These are phyloP conservation scores for Aspergillus asperescens DNA, from an alignment of 495 filamentous ascomycete species.

Conservation along the genomic window DNA sequence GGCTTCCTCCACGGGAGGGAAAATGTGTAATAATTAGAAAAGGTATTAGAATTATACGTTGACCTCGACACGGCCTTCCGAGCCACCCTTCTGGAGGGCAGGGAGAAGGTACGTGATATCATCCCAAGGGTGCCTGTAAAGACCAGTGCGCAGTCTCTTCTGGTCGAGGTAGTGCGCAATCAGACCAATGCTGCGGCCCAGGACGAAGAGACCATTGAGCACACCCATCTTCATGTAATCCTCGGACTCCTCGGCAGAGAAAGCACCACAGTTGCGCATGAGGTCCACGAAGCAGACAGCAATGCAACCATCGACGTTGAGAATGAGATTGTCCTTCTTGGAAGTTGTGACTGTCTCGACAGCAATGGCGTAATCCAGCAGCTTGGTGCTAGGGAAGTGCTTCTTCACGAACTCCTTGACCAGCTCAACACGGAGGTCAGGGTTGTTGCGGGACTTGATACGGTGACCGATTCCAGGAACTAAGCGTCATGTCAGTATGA, in stretches of 20 bases:
- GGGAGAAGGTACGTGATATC: constrained; percentile 96
- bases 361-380: constrained; percentile 96
- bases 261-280: constrained; percentile 95
- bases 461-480: constrained; percentile 97
- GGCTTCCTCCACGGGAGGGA: constrained; percentile 12
- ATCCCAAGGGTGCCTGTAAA: constrained; percentile 98
- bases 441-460: constrained; percentile 99
- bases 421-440: constrained; percentile 97
- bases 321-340: constrained; percentile 99
- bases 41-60: constrained; percentile 50
- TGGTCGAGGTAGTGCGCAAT: constrained; percentile 99
- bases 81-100: constrained; percentile 66
- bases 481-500: constrained; percentile 34
- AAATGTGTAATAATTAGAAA: constrained; percentile 15
- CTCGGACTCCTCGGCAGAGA: constrained; percentile 56
- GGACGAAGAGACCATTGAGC: constrained; percentile 97
- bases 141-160: constrained; percentile 94
- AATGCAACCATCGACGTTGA: constrained; percentile 97
- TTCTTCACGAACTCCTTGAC: constrained; percentile 98
- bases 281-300: constrained; percentile 98
- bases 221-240: constrained; percentile 81
- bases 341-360: constrained; percentile 97
- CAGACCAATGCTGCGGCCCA: constrained; percentile 92
- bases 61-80: constrained; percentile 89
- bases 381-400: constrained; percentile 93